phyloP scores from a whole-genome alignment of 805 yeast species.

The Ogataea zsoltii region DNA sequence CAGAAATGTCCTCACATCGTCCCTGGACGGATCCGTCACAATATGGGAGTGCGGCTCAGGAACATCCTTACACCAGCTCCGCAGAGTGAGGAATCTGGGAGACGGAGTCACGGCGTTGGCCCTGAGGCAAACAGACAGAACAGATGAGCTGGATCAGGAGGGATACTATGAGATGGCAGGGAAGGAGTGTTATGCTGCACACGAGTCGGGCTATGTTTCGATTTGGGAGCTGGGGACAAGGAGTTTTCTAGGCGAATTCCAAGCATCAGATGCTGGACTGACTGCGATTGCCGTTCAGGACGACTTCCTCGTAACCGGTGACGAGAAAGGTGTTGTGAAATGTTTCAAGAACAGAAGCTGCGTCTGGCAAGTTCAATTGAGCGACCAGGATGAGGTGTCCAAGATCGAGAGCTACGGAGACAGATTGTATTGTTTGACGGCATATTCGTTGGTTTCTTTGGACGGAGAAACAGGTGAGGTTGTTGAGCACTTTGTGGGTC shows the following conservation, averaged over 20 bases:
- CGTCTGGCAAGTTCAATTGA: conserved; percentile 16
- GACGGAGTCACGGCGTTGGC: conserved; percentile 35
- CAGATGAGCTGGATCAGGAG: conserved; percentile 12
- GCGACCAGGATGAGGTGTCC: background rate
- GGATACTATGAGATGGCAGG: conserved; percentile 51
- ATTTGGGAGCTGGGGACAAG: conserved; percentile 42
- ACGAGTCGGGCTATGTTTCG: conserved; percentile 40
- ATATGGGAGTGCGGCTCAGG: conserved; percentile 76
- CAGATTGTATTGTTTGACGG: conserved; percentile 4
- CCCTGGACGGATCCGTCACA: conserved; percentile 53
- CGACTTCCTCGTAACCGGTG: conserved; percentile 18
- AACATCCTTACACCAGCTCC: conserved; percentile 40
- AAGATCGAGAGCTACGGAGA: background rate
- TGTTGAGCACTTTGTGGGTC: conserved; percentile 1
- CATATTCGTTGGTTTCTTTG: conserved; percentile 13
- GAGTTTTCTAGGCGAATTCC: conserved; percentile 24
- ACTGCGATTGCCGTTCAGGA: conserved; percentile 8
- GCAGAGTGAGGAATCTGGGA: conserved; percentile 33
- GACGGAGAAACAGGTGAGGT: background rate
- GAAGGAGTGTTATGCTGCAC: conserved; percentile 44
- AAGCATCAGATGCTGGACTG: conserved; percentile 13
- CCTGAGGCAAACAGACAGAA: too few relatives aligned
- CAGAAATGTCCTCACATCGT: conserved; percentile 59
- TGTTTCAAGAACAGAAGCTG: background rate
- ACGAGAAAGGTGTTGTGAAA: conserved; percentile 18